Base-by-base conservation (phyloP, 257 asterid genomes). In the Nicotiana undulata region DNA sequence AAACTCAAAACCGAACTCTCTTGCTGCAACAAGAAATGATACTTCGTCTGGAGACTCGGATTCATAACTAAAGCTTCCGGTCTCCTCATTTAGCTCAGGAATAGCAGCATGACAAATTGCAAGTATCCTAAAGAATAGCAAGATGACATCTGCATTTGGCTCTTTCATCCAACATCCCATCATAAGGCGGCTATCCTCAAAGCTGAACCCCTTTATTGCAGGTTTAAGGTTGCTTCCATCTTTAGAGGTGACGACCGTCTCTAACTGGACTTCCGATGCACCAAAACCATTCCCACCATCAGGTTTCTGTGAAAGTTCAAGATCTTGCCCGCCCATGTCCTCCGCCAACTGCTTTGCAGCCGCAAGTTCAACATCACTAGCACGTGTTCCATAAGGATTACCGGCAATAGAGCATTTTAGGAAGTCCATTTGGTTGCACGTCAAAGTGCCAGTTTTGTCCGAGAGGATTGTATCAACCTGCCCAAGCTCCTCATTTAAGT, bases 341-440 rank as follows among this genome's bases (percentile, higher is more conserved):
- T 90, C 88, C 13, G 92, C 98, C 94, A 95, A 89, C 88, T 93
- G 91, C 84, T 92, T 90, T 13, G 91, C 96, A 79, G 98, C 98
- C 64, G 98, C 98, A 78, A 95, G 90, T 84, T 95, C 98, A 46
- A 95, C 97, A 82, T 93, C 98, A 88, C 98, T 92, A 81, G 95
- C 92, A 46, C 89, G 87, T 66, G 86, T 89, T 17, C 98, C 98
- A 29, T 92, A 95, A 51, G 94, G 85, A 61, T 77, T 63, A 58
- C 98, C 98, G 59, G 95, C 98, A 85, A 95, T 92, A 63, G 98
- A 95, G 89, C 98, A 95, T 85, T 95, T 95, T 79, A 95, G 90
- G 81, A 93, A 95, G 88, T 95, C 98, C 98, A 95, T 95, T 85
- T 95, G 98, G 87, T 95, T 95, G 88, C 98, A 93, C 4, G 98